phyloP scores from a whole-genome alignment of 805 yeast species.

The Teunomyces tritomae region DNA sequence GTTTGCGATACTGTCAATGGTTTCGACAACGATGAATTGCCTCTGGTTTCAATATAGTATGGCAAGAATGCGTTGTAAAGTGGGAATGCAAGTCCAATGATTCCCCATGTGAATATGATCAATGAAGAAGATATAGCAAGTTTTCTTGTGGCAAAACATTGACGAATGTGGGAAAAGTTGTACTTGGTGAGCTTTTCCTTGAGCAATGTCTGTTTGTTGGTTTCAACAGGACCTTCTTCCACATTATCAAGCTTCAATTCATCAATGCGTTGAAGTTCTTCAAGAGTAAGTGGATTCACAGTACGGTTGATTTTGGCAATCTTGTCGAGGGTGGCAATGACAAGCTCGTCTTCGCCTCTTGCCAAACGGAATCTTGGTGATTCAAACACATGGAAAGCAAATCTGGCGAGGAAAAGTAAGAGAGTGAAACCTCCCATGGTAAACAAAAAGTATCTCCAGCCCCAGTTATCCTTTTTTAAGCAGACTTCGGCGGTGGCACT shows the following conservation, averaged over 20 bases:
- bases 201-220: conserved; percentile 16
- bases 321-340: conserved; percentile 40
- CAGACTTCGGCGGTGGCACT: conserved; percentile 32
- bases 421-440: conserved; percentile 50
- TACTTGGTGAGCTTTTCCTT: conserved; percentile 26
- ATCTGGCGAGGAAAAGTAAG: conserved; percentile 29
- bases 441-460: conserved; percentile 58
- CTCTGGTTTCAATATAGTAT: conserved; percentile 46
- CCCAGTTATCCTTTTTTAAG: conserved; percentile 46
- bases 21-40: conserved; percentile 21
- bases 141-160: conserved; percentile 45
- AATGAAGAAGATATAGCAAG: conserved; percentile 45
- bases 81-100: conserved; percentile 59
- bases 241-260: conserved; percentile 19
- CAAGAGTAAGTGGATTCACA: conserved; percentile 41
- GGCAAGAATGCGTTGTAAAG: conserved; percentile 55
- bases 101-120: conserved; percentile 49
- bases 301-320: conserved; percentile 48
- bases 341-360: conserved; percentile 50
- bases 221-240: conserved; percentile 12
- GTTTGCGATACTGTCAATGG: conserved; percentile 31
- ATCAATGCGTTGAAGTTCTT: conserved; percentile 46
- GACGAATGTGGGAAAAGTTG: conserved; percentile 37
- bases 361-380: conserved; percentile 56
- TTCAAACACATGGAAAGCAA: conserved; percentile 45